Conservation (phyloP, 768 basidiomycete species). For the Rossbeevera mucosa region DNA sequence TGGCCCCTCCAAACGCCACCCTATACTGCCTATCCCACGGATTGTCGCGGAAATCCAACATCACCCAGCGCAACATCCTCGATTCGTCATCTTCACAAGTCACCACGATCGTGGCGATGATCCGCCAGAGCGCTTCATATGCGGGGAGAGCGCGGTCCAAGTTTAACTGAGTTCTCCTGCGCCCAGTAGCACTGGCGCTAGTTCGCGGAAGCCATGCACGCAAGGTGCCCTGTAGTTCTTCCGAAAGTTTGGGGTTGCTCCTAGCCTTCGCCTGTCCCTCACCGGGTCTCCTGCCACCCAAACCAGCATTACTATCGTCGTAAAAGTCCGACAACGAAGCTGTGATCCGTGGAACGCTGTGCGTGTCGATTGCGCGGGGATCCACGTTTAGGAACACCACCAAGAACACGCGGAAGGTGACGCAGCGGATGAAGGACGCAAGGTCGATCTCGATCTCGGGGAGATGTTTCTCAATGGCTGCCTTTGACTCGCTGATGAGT, state of each 20-base stretch:
- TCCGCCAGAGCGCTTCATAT: conserved; percentile 62
- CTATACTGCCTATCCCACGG: conserved; percentile 25
- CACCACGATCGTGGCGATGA: conserved; percentile 46
- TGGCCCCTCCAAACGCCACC: conserved; percentile 3
- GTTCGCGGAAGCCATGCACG: conserved; percentile 36
- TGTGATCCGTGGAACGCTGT: conserved; percentile 35
- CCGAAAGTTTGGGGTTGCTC: conserved; percentile 21
- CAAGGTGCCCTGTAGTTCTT: conserved; percentile 35
- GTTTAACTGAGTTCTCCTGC: conserved; percentile 28
- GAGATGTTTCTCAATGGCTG: conserved; percentile 11
- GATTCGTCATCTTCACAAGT: conserved; percentile 24
- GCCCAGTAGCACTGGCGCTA: too few species aligned
- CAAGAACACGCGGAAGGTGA: conserved; percentile 41
- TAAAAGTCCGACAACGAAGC: conserved; percentile 40
- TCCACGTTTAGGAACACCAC: conserved; percentile 38
- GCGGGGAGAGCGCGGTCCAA: conserved; percentile 53
- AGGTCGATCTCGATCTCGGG: conserved; percentile 24
- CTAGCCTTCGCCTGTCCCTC: conserved; percentile 1
- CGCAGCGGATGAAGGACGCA: conserved; percentile 40
- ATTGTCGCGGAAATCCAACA: conserved; percentile 37
- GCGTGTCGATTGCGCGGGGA: conserved; percentile 15
- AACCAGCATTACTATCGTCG: conserved; percentile 29
- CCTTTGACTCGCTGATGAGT: conserved; percentile 11
- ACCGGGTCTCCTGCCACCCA: not conserved
- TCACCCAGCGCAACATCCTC: conserved; percentile 20